Evolutionary conservation across 1,139 yeast species (phyloP).

Genomic region (Pneumocystis oryctolagi): DNA sequence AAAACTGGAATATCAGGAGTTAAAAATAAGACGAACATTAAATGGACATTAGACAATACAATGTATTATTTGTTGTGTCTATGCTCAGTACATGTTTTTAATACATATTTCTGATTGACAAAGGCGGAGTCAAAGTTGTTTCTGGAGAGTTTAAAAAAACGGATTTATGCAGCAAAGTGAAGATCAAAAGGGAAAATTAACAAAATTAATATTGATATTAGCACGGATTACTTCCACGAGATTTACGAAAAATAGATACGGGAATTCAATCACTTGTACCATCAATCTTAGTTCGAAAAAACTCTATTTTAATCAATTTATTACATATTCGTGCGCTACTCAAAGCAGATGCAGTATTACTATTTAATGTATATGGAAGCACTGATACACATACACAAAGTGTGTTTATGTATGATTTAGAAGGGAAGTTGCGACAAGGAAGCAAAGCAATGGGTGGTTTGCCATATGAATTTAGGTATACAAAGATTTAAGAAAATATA

Average conservation of each 20-base stretch:
- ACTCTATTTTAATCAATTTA: constrained; percentile 64
- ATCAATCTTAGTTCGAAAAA: constrained; percentile 60
- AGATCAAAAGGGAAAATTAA: neutral
- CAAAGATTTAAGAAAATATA: neutral
- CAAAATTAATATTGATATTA: neutral
- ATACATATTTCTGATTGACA: constrained; percentile 23
- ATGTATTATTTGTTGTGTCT: no score
- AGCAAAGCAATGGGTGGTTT: constrained; percentile 25
- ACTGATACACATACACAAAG: constrained; percentile 53
- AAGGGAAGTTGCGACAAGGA: constrained; percentile 50
- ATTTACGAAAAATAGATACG: constrained; percentile 73
- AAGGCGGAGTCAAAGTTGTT: constrained; percentile 60
- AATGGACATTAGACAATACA: no score
- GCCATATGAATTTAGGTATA: constrained; percentile 54
- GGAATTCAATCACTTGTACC: constrained; percentile 84
- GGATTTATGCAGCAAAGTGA: constrained; percentile 46
- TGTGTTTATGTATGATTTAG: constrained; percentile 72
- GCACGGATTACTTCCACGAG: constrained; percentile 68
- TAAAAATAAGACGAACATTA: no score
- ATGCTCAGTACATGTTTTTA: neutral
- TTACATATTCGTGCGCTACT: constrained; percentile 78
- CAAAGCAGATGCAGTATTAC: constrained; percentile 62
- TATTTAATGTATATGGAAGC: constrained; percentile 59
- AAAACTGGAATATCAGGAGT: neutral
- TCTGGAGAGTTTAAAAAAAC: constrained; percentile 67